phyloP scores from a whole-genome alignment of 352 stramenopile species.

The Globisporangium cylindrosporum region DNA sequence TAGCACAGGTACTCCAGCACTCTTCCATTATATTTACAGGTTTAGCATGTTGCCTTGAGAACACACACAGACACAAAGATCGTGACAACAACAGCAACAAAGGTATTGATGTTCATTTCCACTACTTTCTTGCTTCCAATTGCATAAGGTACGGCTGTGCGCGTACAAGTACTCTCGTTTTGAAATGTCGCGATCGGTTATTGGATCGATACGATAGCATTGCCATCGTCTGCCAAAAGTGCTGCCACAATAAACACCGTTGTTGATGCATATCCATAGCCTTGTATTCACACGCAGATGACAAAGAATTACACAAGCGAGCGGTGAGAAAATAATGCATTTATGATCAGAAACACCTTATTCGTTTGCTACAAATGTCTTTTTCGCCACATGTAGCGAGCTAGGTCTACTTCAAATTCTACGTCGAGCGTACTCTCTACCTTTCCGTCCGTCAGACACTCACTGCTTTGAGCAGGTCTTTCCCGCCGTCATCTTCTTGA shows the following conservation, averaged over 20 bases:
- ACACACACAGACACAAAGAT: not conserved
- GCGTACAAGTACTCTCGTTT: not conserved
- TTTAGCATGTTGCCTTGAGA: not conserved
- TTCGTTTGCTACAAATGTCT: no score
- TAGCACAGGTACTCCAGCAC: not conserved
- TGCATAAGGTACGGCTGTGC: not conserved
- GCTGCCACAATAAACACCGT: not conserved
- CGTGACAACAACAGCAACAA: not conserved
- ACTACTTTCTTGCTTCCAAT: not conserved
- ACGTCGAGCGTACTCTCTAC: no score
- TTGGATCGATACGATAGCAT: not conserved
- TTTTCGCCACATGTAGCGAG: no score
- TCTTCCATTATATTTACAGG: conserved; percentile 7
- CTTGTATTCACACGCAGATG: not conserved
- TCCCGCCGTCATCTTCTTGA: not conserved
- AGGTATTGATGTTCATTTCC: not conserved
- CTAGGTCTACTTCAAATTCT: no score
- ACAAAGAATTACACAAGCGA: not conserved
- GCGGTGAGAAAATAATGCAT: not conserved
- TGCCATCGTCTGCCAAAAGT: not conserved
- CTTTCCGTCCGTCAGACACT: no score
- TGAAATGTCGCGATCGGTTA: not conserved
- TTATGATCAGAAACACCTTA: not conserved
- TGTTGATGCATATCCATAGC: not conserved
- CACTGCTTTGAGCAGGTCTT: not conserved